Base-by-base conservation (phyloP, 169 alveolate genomes). In the Ichthyophthirius multifiliis region DNA sequence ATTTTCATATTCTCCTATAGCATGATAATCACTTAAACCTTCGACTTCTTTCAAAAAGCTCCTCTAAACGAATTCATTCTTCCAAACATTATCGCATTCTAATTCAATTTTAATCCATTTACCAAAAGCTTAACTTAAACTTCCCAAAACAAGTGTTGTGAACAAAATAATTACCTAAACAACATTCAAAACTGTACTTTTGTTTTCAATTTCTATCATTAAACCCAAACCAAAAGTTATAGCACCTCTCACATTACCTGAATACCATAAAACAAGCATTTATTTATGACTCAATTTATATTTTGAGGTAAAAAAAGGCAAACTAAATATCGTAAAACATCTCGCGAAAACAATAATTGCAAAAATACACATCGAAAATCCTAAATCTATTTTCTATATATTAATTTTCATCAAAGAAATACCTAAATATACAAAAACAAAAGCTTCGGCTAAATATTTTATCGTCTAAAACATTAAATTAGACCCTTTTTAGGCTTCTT, bases 351-450 rank as follows among this genome's bases (percentile, higher is more conserved):
- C 73, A 13, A 86, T 67, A 71, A 46, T 37, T 23, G 82, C 27
- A 34, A 86, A 63, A 74, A 86, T 81, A 27, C 82, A 76, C 4
- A 82, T 15, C n/a, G 85, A 43, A 62, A 86, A 86, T 41, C 41
- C 73, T 48, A 83, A 67, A 16, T 75, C 74, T 27, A 86, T 81
- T 16, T 75, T 43, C n/a, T 48, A 37, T 63, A 67, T 75, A 44
- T 75, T 44, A 44, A 76, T 82, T 44, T 81, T 47, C 41, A 86
- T 76, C n/a, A 84, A 65, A 32, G 91, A 75, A 5, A 86, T 75
- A 23, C 91, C 91, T 79, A 83, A 78, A 75, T 87, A 87, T 7
- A 87, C 83, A 65, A 86, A 86, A 18, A 87, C 92, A 55, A 87
- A 87, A n/a, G 87, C 92, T 78, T 87, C 92, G 5, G 84, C 84